Base-by-base conservation (phyloP, 2,329 filamentous ascomycete species). In the Clarireedia hainanense region DNA sequence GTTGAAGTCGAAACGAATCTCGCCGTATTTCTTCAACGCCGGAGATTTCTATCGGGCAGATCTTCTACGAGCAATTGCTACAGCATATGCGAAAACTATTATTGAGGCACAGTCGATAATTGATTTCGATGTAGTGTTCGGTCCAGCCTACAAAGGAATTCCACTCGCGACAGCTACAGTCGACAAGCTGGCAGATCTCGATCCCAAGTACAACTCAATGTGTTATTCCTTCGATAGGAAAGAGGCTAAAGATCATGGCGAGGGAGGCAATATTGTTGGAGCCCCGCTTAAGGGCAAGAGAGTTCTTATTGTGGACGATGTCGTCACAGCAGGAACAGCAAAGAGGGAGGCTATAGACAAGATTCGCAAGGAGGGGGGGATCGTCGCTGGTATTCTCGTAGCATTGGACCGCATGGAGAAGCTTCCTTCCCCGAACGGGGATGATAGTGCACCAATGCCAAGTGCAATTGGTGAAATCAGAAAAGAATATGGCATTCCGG, bases 1-100 rank as follows among this genome's bases (percentile, higher is more conserved):
- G 65, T 83, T 99, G 69, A 99, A 99, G 76, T 96, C 91, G 53
- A 89, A 89, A 73, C 89, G 92, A 67, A 79, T 78, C 39, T 96
- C 91, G 12, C 94, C 94, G 43, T 97, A 97, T 80, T 97, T 97
- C 79, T 95, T 97, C 84, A 96, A 96, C 73, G 91, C 91, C 47
- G 91, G 91, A 58, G 83, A 89, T 66, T 95, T 97, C 74, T 90
- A 94, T 78, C 85, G 85, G 52, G 87, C 86, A 23, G 80, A 85
- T 60, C 81, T 96, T 30, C 83, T 95, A 61, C 81, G 80, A 60
- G 83, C 90, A 56, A 88, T 96, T 64, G 82, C 87, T 52, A 80
- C 83, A 42, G 91, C 92, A 57, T 97, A 92, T 72, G 92, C 92
- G 45, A 73, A 79, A 62, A 78, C 82, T 56, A 82, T 86, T 65